Conservation (phyloP, 345 rosid species). For the Arabidopsis thaliana region DNA sequence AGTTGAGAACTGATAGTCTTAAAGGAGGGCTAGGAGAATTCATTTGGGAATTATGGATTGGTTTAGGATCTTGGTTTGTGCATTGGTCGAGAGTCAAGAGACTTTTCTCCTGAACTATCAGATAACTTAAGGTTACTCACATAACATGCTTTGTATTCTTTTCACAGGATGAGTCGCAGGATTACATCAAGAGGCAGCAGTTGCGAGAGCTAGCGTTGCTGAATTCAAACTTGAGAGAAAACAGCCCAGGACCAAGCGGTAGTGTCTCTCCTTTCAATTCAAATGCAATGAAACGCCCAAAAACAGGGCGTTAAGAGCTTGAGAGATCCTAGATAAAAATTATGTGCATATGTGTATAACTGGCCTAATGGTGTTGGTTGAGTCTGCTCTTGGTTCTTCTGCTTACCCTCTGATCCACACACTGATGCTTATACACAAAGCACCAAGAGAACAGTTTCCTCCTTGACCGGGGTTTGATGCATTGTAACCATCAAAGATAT, state of each 20-base stretch:
- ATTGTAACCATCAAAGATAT: conserved; percentile 36
- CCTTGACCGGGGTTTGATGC: conserved; percentile 14
- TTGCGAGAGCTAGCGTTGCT: conserved; percentile 88
- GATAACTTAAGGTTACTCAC: not conserved
- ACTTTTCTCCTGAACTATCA: conserved; percentile 1
- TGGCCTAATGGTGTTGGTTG: conserved; percentile 33
- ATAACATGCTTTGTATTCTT: conserved; percentile 2
- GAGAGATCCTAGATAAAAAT: conserved; percentile 15
- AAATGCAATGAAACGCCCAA: conserved; percentile 95
- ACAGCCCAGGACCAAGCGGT: conserved; percentile 96
- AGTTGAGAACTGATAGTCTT: not conserved
- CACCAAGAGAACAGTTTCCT: conserved; percentile 32
- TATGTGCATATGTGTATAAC: conserved; percentile 37
- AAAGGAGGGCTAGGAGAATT: not conserved
- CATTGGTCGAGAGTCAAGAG: not conserved
- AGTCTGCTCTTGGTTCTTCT: conserved; percentile 37
- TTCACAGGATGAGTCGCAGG: conserved; percentile 93
- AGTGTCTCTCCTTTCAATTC: conserved; percentile 95
- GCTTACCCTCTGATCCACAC: conserved; percentile 37
- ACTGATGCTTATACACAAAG: conserved; percentile 35
- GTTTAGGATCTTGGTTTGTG: not conserved
- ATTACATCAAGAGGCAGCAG: conserved; percentile 94
- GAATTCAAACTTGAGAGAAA: conserved; percentile 92
- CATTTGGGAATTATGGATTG: conserved; percentile 12
- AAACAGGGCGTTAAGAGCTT: conserved; percentile 69